Evolutionary conservation across 2,329 filamentous ascomycete species (phyloP), one percentile per base, ranked within the genome.

Genomic region (Madurella fahalii): DNA sequence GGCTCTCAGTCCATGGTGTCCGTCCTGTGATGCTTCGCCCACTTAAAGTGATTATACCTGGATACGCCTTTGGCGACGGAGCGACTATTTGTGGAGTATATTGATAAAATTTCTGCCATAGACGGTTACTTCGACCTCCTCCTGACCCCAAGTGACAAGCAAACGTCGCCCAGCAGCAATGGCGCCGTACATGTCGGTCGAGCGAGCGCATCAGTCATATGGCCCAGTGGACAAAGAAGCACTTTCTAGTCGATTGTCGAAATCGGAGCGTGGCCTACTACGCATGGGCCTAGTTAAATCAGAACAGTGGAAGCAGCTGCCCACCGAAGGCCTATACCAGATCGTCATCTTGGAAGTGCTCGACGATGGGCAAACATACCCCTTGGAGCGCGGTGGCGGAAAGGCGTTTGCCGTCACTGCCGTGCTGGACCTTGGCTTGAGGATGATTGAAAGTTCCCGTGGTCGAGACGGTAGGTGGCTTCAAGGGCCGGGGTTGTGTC

Each of bases 381-480:
- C 60, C 15, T 47, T 62, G 17, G 58, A 61, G 17, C 53, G 46
- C n/a, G 52, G 50, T n/a, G 55, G 58, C 4, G 57, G 58, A 5
- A 39, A 55, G 42, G 57, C 58, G 2, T 59, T 60, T 42, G 50
- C 59, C 9, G 58, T 62, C 5, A 52, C 57, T 1, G 34, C 57
- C 2, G 58, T 62, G 30, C 39, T 62, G 16, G 58, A 62, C 37
- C 45, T 62, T 0, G 58, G 60, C n/a, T 13, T 62, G 48, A 40
- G 60, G 42, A 62, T 62, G 57, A 31, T 62, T 16, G 60, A 62
- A 50, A 58, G 58, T 32, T 16, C 20, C 1, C 49, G 58, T 2
- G 60, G 58, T 17, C 41, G 55, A 43, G n/a, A 15, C 13, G 56
- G 60, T 62, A 20, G 5, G 40, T 18, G n/a, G 15, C 25, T 37